Conservation (phyloP, 495 filamentous ascomycete species). For the Penicillium coprophilum region DNA sequence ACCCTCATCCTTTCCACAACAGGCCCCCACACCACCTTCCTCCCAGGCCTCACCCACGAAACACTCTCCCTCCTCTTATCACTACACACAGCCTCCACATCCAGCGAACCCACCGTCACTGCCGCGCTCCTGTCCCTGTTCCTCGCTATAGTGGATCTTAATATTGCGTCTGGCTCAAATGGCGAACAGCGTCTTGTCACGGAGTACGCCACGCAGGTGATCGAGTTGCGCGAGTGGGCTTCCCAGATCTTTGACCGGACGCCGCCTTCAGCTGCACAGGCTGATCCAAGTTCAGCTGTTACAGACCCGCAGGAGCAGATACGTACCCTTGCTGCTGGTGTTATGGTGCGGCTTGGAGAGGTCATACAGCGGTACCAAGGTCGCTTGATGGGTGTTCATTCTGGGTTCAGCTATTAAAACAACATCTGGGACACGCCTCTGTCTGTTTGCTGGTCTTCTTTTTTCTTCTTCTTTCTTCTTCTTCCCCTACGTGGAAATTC, state of each 20-base stretch:
- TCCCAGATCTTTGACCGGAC: conserved; percentile 63
- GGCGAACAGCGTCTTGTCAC: conserved; percentile 68
- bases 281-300: conserved; percentile 43
- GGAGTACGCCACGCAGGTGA: conserved; percentile 41
- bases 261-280: conserved; percentile 24
- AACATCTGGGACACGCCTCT: background rate
- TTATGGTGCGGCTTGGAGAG: conserved; percentile 75
- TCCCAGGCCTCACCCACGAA: conserved; percentile 47
- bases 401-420: conserved; percentile 45
- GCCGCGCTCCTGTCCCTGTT: conserved; percentile 76
- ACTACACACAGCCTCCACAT: conserved; percentile 42
- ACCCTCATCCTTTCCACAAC: conserved; percentile 50
- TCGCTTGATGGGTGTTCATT: conserved; percentile 52
- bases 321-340: conserved; percentile 69
- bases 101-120: conserved; percentile 61
- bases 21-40: conserved; percentile 46
- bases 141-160: conserved; percentile 81
- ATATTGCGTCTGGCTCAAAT: conserved; percentile 54
- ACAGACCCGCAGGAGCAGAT: conserved; percentile 39
- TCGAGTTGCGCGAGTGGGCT: conserved; percentile 45
- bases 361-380: conserved; percentile 79
- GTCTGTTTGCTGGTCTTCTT: no score
- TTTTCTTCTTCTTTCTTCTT: no score
- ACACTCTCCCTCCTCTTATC: conserved; percentile 47
- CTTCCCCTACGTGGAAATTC: no score